These are phyloP conservation scores for Quercus wislizeni DNA, from an alignment of 306 rosid species.

Conservation along the genomic window DNA sequence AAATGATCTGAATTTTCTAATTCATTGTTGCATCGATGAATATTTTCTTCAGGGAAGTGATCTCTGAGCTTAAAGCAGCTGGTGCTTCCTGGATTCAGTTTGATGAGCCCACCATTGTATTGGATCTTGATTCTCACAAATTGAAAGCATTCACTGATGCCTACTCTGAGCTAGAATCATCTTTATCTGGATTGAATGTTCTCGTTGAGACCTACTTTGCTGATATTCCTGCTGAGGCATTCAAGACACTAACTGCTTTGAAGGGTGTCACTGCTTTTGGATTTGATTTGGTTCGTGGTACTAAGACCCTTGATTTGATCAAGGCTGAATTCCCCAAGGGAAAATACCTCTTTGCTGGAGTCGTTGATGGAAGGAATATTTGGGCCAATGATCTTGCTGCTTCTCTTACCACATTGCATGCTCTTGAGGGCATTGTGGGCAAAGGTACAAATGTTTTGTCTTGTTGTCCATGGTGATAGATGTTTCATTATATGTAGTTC, in stretches of 20 bases:
- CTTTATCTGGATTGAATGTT: slow-evolving; percentile 67
- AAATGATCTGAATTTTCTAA: slow-evolving; percentile 6
- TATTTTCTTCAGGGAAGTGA: slow-evolving; percentile 57
- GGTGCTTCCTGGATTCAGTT: slow-evolving; percentile 90
- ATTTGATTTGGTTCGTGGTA: slow-evolving; percentile 86
- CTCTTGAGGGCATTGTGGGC: slow-evolving; percentile 73
- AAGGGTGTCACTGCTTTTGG: slow-evolving; percentile 74
- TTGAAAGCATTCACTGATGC: slow-evolving; percentile 74
- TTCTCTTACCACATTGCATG: slow-evolving; percentile 51
- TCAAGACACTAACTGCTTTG: slow-evolving; percentile 73
- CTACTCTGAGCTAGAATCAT: slow-evolving; percentile 60
- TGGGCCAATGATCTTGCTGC: slow-evolving; percentile 88
- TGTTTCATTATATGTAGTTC: not conserved
- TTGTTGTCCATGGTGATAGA: slow-evolving; percentile 1
- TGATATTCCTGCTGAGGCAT: slow-evolving; percentile 75
- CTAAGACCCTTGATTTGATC: slow-evolving; percentile 64
- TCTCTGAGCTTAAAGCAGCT: slow-evolving; percentile 86
- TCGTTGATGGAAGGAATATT: slow-evolving; percentile 95
- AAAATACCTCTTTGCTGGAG: slow-evolving; percentile 82
- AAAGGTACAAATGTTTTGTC: slow-evolving; percentile 48
- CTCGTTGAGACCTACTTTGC: slow-evolving; percentile 89
- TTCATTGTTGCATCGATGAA: slow-evolving; percentile 14
- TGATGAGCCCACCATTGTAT: slow-evolving; percentile 84
- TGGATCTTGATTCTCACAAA: slow-evolving; percentile 79
- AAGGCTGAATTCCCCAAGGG: slow-evolving; percentile 70